A percentile compares a stretch with the other conserved stretches of the same genome.
Conservation (phyloP, 2,329 filamentous ascomycete genomes). For the Claviceps africana region DNA sequence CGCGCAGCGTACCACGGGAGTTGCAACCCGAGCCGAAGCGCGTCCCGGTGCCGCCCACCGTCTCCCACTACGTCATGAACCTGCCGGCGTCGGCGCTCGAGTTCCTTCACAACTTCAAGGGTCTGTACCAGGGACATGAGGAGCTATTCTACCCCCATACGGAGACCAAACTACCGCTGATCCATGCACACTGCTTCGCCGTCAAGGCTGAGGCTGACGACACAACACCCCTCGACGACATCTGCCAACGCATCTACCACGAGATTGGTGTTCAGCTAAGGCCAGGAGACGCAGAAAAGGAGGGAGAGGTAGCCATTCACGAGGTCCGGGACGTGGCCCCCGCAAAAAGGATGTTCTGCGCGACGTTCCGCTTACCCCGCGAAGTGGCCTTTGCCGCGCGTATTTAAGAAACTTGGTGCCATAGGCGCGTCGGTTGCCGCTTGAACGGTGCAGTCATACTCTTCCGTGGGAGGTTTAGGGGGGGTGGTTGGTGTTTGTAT, state of each 20-base stretch:
- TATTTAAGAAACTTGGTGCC: slow-evolving; percentile 1
- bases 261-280: slow-evolving; percentile 27
- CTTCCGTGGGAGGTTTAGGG: neutral
- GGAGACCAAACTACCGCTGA: slow-evolving; percentile 51
- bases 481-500: neutral
- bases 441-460: neutral
- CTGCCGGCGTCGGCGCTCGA: slow-evolving; percentile 79
- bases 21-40: slow-evolving; percentile 23
- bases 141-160: slow-evolving; percentile 49
- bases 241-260: slow-evolving; percentile 25
- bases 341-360: slow-evolving; percentile 93
- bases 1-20: slow-evolving; percentile 23
- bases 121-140: slow-evolving; percentile 64
- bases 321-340: slow-evolving; percentile 81
- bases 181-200: slow-evolving; percentile 93
- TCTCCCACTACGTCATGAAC: slow-evolving; percentile 97
- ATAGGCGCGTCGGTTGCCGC: neutral
- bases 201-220: slow-evolving; percentile 68
- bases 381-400: slow-evolving; percentile 62
- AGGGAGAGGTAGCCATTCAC: slow-evolving; percentile 40
- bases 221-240: slow-evolving; percentile 45
- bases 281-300: slow-evolving; percentile 30
- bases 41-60: slow-evolving; percentile 52
- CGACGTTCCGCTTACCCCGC: slow-evolving; percentile 70
- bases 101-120: slow-evolving; percentile 55